phyloP scores from a whole-genome alignment of 2,329 filamentous ascomycete species.

The Aspergillus viridinutans region DNA sequence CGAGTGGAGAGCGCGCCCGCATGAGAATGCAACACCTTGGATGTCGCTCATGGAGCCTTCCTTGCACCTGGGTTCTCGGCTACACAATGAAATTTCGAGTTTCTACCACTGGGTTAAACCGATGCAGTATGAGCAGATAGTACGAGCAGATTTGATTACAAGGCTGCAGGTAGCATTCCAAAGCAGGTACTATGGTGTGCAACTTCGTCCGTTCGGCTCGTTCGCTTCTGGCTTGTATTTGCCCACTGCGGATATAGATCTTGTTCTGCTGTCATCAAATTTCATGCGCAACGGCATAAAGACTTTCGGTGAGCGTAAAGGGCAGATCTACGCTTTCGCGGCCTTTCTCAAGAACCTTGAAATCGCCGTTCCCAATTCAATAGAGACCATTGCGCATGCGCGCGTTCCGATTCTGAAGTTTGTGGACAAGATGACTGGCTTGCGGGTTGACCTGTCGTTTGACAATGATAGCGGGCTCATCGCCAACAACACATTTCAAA shows the following conservation, averaged over 20 bases:
- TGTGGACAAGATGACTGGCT: slow-evolving; percentile 68
- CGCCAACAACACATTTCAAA: slow-evolving; percentile 74
- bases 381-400: slow-evolving; percentile 68
- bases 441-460: slow-evolving; percentile 91
- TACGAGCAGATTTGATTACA: slow-evolving; percentile 68
- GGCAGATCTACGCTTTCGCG: slow-evolving; percentile 59
- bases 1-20: slow-evolving; percentile 49
- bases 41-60: slow-evolving; percentile 25
- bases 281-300: slow-evolving; percentile 54
- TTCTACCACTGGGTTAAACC: slow-evolving; percentile 85
- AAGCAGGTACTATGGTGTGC: slow-evolving; percentile 55
- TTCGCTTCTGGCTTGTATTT: slow-evolving; percentile 80
- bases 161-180: slow-evolving; percentile 62
- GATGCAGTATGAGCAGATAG: slow-evolving; percentile 67
- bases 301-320: slow-evolving; percentile 49
- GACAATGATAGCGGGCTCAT: slow-evolving; percentile 80
- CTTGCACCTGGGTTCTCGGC: slow-evolving; percentile 47
- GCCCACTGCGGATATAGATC: slow-evolving; percentile 85
- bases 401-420: slow-evolving; percentile 93
- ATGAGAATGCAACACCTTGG: slow-evolving; percentile 60
- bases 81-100: slow-evolving; percentile 86
- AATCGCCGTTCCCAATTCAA: slow-evolving; percentile 55
- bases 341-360: slow-evolving; percentile 53
- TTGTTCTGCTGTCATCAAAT: slow-evolving; percentile 68
- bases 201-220: slow-evolving; percentile 80